Conservation (phyloP, 2,329 filamentous ascomycete species). For the Gnomoniopsis sp. region DNA sequence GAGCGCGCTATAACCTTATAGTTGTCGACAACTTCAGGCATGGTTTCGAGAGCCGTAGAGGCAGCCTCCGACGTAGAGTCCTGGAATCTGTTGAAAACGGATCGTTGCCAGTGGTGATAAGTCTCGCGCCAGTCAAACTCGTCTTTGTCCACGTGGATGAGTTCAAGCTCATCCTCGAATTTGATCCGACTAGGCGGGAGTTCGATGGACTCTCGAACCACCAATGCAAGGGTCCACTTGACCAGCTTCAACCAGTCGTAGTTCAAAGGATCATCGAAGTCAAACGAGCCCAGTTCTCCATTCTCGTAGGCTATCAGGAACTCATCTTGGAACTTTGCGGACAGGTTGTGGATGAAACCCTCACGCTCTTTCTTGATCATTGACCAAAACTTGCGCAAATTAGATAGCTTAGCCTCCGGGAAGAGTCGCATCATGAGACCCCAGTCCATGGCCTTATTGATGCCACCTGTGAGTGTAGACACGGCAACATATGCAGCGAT, state of each 20-base stretch:
- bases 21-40: constrained; percentile 18
- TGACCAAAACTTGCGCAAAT: constrained; percentile 55
- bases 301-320: constrained; percentile 66
- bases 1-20: constrained; percentile 43
- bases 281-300: constrained; percentile 56
- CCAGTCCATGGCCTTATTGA: constrained; percentile 59
- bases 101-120: constrained; percentile 52
- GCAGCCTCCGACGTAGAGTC: constrained; percentile 48
- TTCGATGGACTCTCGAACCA: constrained; percentile 40
- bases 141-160: constrained; percentile 24
- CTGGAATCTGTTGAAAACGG: constrained; percentile 56
- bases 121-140: constrained; percentile 50
- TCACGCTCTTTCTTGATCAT: constrained; percentile 47
- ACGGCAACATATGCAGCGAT: constrained; percentile 58
- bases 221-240: constrained; percentile 60
- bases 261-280: constrained; percentile 59
- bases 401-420: constrained; percentile 48
- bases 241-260: constrained; percentile 69
- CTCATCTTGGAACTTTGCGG: constrained; percentile 59
- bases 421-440: constrained; percentile 55
- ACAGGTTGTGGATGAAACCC: constrained; percentile 53
- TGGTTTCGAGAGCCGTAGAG: constrained; percentile 29
- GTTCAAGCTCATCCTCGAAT: constrained; percentile 38
- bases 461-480: constrained; percentile 56
- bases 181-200: constrained; percentile 44